A percentile compares a stretch with the other conserved stretches of the same genome.
These are phyloP conservation scores for Candida sakaeoensis DNA, from an alignment of 805 yeast species.

Conservation along the genomic window DNA sequence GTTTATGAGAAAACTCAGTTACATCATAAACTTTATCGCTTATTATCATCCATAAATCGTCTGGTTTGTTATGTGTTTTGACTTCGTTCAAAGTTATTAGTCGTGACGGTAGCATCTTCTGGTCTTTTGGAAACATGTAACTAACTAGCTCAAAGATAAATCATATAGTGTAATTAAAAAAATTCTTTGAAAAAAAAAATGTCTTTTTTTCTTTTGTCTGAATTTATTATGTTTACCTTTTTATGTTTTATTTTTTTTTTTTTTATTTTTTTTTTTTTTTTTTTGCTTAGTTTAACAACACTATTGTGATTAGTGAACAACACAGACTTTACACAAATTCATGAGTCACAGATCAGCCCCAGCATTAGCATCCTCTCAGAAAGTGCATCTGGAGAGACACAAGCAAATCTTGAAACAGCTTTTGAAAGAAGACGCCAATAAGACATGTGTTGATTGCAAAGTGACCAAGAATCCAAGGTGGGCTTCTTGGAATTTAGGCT, in stretches of 20 bases:
- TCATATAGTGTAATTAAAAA: conserved; percentile 3
- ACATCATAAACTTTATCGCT: conserved; percentile 79
- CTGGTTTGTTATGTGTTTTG: conserved; percentile 65
- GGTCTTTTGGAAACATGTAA: background rate
- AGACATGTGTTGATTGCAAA: conserved; percentile 88
- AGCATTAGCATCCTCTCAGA: conserved; percentile 42
- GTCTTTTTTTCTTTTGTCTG: background rate
- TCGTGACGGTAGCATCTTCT: conserved; percentile 1
- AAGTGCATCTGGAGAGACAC: conserved; percentile 49
- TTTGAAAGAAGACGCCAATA: conserved; percentile 73
- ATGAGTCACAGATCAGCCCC: conserved; percentile 15
- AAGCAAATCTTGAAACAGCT: conserved; percentile 72
- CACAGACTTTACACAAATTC: background rate
- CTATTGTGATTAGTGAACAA: background rate
- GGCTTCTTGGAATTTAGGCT: conserved; percentile 96
- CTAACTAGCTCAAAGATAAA: background rate
- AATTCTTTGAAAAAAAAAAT: too few relatives aligned
- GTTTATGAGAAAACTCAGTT: conserved; percentile 65
- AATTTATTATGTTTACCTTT: background rate
- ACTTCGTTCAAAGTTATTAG: conserved; percentile 44
- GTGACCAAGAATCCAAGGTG: conserved; percentile 87
- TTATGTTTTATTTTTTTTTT: background rate
- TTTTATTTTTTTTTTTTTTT: background rate
- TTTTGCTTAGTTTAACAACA: background rate
- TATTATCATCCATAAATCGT: conserved; percentile 80